Base-by-base conservation (phyloP, 2,329 filamentous ascomycete species). In the Graphiopsis chlorocephala region DNA sequence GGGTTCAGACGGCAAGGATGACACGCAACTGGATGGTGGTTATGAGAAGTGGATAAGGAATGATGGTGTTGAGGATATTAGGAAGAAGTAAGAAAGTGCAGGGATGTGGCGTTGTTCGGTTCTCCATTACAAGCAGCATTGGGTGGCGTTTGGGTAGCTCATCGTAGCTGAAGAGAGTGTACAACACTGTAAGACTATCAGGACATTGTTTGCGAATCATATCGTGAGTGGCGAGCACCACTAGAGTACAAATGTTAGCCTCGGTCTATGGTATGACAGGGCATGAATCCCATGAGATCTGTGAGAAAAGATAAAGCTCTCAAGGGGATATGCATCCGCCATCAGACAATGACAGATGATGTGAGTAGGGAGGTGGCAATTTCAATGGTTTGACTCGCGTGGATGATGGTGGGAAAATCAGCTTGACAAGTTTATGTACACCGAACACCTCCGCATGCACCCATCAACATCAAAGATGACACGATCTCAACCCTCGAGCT, bases 41-140 rank as follows among this genome's bases (percentile, higher is more conserved):
- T 74, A 73, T 28, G 73, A 76, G 66, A 64, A 70, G 25, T 75
- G 71, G 62, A 68, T 68, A 20, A 59, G 72, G 45, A 74, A 74
- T 63, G 72, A 74, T 67, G 72, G 72, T 12, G 66, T 68, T 28
- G 70, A 72, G 45, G 72, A 73, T 68, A 31, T 72, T 33, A 67
- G 71, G 64, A 74, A 72, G 70, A 74, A 73, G 61, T 72, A 62
- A n/a, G 45, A 45, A n/a, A 11, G 38, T 7, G 38, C n/a, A 45
- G 7, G 10, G 14, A 45, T 8, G n/a, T 45, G 38, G 38, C 38
- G 38, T 45, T 45, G 38, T 45, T 45, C 38, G 31, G 17, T 45
- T 17, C 8, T 42, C 38, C 15, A 53, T 53, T 55, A 33, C 15
- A 29, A 62, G 60, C 48, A 26, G 60, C 60, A 62, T 62, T 62